Evolutionary conservation across 2,329 filamentous ascomycete genomes (phyloP).

Genomic region (Lasiodiplodia gonubiensis): DNA sequence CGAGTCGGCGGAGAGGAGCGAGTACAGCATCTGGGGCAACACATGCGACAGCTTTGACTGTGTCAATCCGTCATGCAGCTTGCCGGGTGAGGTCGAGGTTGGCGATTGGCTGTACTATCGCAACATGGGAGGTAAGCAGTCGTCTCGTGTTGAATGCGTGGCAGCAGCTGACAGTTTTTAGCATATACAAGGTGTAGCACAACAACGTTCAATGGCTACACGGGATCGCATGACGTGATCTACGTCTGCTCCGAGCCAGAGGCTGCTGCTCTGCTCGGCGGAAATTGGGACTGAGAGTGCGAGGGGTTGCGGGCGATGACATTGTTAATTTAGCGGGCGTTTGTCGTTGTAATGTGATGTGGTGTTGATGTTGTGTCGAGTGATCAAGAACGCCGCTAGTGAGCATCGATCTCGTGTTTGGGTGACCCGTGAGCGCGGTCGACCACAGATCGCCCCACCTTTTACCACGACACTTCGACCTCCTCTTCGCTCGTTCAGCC

Average conservation of each 20-base stretch:
- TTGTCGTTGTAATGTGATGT: not conserved
- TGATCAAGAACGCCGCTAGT: too few relatives aligned
- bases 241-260: constrained; percentile 90
- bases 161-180: constrained; percentile 14
- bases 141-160: not conserved
- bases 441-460: not conserved
- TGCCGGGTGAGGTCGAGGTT: constrained; percentile 76
- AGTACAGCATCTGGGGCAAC: constrained; percentile 90
- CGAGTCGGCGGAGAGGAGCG: constrained; percentile 1
- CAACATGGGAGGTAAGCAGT: constrained; percentile 71
- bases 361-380: not conserved
- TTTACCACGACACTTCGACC: not conserved
- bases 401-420: not conserved
- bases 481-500: not conserved
- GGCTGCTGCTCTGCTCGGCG: constrained; percentile 69
- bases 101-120: constrained; percentile 97
- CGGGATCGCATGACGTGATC: constrained; percentile 82
- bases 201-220: constrained; percentile 93
- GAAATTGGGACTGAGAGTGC: not conserved
- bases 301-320: not conserved
- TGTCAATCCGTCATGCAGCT: constrained; percentile 77
- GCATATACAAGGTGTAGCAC: constrained; percentile 95
- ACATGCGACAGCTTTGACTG: constrained; percentile 95
- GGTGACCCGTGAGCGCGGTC: not conserved
- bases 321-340: not conserved